Percentiles rank a stretch among this genome's conserved stretches.
phyloP scores from a whole-genome alignment of 2,329 filamentous ascomycete genomes.

The Fonsecaea nubica region DNA sequence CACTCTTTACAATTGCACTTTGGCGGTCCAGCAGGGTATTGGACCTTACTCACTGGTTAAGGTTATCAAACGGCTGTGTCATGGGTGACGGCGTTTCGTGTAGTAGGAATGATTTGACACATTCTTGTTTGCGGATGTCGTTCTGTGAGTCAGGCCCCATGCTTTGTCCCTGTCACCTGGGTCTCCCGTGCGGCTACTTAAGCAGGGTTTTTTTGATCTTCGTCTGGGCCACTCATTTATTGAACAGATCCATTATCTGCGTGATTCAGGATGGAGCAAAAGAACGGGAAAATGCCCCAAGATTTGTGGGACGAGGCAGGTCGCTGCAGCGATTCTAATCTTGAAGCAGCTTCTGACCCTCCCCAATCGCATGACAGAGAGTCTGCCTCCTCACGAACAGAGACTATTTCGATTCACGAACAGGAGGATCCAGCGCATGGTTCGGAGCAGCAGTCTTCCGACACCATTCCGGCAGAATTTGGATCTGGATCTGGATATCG shows the following conservation, averaged over 20 bases:
- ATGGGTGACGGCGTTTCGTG: not conserved
- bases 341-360: not conserved
- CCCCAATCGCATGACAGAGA: not conserved
- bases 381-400: not conserved
- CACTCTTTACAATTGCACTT: not conserved
- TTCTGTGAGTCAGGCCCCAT: not conserved
- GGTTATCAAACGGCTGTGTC: not conserved
- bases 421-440: not conserved
- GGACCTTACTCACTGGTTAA: not conserved
- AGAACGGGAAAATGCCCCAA: not conserved
- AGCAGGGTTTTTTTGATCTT: not conserved
- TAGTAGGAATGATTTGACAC: not conserved
- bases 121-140: not conserved
- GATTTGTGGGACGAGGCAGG: not conserved
- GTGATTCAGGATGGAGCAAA: not conserved
- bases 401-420: not conserved
- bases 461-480: not conserved
- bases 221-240: not conserved
- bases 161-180: not conserved
- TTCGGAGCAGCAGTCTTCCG: not conserved
- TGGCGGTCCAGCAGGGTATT: not conserved
- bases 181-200: not conserved
- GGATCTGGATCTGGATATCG: not conserved
- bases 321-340: not conserved
- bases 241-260: not conserved